Conservation (phyloP, 1,284 basidiomycete genomes). For the Leccinum laetum region DNA sequence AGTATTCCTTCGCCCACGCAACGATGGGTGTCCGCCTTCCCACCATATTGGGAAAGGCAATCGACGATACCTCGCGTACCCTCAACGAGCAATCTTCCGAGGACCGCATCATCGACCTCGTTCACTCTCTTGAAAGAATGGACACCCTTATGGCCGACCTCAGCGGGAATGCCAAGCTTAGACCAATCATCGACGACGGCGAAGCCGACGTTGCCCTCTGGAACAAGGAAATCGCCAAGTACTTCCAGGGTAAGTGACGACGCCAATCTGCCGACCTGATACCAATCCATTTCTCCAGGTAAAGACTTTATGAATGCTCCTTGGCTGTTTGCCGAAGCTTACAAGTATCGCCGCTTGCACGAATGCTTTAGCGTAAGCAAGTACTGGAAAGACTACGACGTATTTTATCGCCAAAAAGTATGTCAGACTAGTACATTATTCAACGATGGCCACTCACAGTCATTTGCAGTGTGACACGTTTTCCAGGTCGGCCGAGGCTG, state of each 20-base stretch:
- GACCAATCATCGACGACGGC: conserved; percentile 90
- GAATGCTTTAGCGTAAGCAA: conserved; percentile 96
- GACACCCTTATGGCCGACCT: conserved; percentile 81
- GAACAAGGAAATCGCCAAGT: conserved; percentile 97
- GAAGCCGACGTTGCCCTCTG: conserved; percentile 95
- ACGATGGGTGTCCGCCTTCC: conserved; percentile 95
- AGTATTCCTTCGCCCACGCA: conserved; percentile 93
- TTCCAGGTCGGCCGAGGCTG: conserved; percentile 88
- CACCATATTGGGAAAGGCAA: conserved; percentile 95
- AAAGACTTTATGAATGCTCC: conserved; percentile 98
- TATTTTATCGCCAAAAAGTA: conserved; percentile 91
- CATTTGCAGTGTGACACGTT: conserved; percentile 86
- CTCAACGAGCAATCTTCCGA: conserved; percentile 88
- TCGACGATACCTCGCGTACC: conserved; percentile 90
- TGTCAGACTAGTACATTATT: conserved; percentile 3
- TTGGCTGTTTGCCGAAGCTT: conserved; percentile 96
- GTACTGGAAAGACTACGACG: conserved; percentile 89
- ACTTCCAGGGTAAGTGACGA: conserved; percentile 72
- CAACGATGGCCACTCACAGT: conserved; percentile 5
- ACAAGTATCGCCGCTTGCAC: conserved; percentile 95
- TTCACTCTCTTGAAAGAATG: conserved; percentile 87
- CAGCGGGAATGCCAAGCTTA: conserved; percentile 75
- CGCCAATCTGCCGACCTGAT: background rate
- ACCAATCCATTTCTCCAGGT: conserved; percentile 40
- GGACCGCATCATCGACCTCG: conserved; percentile 86